Conservation (phyloP, 176 grass and related monocot species). For the Alopecurus myosuroides region DNA sequence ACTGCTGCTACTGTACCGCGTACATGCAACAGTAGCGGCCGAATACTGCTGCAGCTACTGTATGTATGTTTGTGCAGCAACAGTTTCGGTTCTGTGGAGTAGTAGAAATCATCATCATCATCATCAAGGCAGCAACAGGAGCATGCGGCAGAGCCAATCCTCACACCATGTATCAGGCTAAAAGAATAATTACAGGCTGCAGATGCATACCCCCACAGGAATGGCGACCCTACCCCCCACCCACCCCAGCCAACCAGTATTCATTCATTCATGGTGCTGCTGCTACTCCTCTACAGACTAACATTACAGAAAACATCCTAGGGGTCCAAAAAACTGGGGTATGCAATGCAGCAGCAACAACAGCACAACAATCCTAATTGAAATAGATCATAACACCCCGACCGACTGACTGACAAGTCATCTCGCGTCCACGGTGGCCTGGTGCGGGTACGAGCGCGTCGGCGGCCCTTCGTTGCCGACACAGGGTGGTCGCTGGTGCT, state of each 20-base stretch:
- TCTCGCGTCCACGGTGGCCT: slow-evolving; percentile 15
- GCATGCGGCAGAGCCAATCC: slow-evolving; percentile 8
- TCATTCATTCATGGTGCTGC: not conserved
- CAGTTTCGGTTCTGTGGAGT: not conserved
- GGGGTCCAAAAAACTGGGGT: slow-evolving; percentile 67
- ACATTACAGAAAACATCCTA: slow-evolving; percentile 40
- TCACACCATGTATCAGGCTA: slow-evolving; percentile 32
- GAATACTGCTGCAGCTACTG: not conserved
- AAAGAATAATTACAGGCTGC: slow-evolving; percentile 81
- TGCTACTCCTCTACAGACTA: slow-evolving; percentile 30
- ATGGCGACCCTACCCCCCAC: slow-evolving; percentile 31
- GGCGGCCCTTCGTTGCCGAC: slow-evolving; percentile 18
- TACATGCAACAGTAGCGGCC: not conserved
- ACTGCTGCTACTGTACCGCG: not conserved
- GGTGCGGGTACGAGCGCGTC: slow-evolving; percentile 3
- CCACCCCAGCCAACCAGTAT: not conserved
- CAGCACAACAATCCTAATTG: slow-evolving; percentile 33
- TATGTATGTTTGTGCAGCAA: not conserved
- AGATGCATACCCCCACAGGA: slow-evolving; percentile 48
- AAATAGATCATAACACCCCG: not conserved
- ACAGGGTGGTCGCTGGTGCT: slow-evolving; percentile 19
- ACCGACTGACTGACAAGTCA: not conserved
- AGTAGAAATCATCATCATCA: not conserved
- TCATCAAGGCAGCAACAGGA: not conserved
- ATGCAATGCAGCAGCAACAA: slow-evolving; percentile 6